Evolutionary conservation across 169 alveolate genomes (phyloP), one percentile per base, ranked within the genome.

Genomic region (Plasmodium fragile): DNA sequence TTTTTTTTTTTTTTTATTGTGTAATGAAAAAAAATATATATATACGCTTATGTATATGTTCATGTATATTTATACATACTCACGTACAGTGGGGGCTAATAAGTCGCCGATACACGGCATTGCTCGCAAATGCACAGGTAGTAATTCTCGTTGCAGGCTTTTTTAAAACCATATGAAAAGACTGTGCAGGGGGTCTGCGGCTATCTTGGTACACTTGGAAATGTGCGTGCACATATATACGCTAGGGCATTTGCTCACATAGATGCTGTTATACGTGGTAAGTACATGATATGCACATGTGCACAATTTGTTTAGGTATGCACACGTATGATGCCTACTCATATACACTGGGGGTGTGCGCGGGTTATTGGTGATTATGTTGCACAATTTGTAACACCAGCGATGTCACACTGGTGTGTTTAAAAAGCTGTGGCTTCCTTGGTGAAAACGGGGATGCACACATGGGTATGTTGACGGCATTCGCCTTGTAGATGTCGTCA

Each of bases 171-270:
- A 49, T 11, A 13, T 49, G 6, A 49, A 16, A 1, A 16, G 22
- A 49, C 59, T 49, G 59, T 49, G 25, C 59, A 45, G 18, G 18
- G n/a, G 55, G n/a, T 6, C 55, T 11, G 55, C 59, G 22, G 22
- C 22, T 49, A 49, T 49, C 59, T 49, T 11, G 59, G n/a, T 22
- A 49, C 59, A 49, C 59, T 49, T 49, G 2, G 6, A 49, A 49
- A 49, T 49, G 22, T 49, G 59, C 59, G 59, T 49, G 6, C 82
- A 75, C 18, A 32, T 32, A 75, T 75, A 32, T 75, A 75, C 82
- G 4, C 13, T 25, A 25, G 49, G 7, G 25, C 59, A 49, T 49
- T 49, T 7, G 3, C 59, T 49, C 59, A 49, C 22, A 3, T 49
- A 49, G 59, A 49, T 11, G 59, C 18, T 49, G 22, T 16, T 16